A percentile compares a stretch with the other conserved stretches of the same genome.
phyloP scores from a whole-genome alignment of 768 basidiomycete genomes.

The Leccinum boreale region DNA sequence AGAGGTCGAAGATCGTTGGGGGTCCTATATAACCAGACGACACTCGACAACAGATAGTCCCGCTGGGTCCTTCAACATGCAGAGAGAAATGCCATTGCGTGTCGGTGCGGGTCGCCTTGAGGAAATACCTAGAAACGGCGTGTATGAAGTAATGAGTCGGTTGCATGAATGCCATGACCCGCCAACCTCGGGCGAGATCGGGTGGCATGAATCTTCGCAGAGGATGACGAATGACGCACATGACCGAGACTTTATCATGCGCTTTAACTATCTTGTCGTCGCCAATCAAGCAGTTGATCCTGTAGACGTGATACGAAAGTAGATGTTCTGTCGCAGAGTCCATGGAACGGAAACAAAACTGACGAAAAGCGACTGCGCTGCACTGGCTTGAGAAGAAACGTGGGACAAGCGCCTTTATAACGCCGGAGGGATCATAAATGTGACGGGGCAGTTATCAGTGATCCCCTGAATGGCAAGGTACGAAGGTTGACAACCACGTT shows the following conservation, averaged over 20 bases:
- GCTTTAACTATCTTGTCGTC: constrained; percentile 25
- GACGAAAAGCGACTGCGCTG: neutral
- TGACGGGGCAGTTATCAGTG: neutral
- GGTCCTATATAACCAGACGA: constrained; percentile 21
- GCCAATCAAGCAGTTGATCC: constrained; percentile 23
- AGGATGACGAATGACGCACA: constrained; percentile 11
- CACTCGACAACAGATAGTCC: constrained; percentile 18
- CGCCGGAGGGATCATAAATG: neutral
- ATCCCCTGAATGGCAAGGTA: neutral
- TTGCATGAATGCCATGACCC: neutral
- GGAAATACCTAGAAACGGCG: constrained; percentile 20
- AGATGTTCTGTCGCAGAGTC: neutral
- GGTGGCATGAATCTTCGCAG: neutral
- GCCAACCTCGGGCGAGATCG: neutral
- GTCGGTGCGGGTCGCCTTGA: constrained; percentile 14
- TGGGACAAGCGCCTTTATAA: neutral
- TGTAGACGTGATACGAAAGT: constrained; percentile 26
- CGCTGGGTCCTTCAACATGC: constrained; percentile 16
- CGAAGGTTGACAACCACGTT: neutral
- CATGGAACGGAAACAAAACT: neutral
- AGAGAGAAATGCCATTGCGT: constrained; percentile 20
- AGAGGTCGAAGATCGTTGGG: constrained; percentile 5
- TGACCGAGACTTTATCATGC: constrained; percentile 19
- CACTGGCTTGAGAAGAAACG: neutral
- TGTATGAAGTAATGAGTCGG: neutral